Percentiles rank a stretch among this genome's conserved stretches.
Evolutionary conservation across 2,329 filamentous ascomycete genomes (phyloP).

Genomic region (Beauveria sp.): DNA sequence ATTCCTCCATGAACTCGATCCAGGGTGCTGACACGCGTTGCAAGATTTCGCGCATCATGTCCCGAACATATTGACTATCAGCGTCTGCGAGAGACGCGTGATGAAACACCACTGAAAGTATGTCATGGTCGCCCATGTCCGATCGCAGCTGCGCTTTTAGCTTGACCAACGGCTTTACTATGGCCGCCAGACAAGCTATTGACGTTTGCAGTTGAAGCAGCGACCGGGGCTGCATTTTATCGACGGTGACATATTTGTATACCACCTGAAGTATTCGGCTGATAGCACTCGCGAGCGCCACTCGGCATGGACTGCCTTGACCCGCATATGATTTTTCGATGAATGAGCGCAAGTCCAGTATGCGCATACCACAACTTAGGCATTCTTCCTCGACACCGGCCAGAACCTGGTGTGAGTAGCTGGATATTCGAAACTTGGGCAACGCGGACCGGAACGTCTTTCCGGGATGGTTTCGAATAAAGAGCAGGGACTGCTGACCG

Average conservation of each 20-base stretch:
- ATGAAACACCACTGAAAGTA: slow-evolving; percentile 54
- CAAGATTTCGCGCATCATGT: slow-evolving; percentile 61
- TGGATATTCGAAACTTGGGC: slow-evolving; percentile 43
- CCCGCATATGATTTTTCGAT: slow-evolving; percentile 38
- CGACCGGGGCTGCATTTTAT: slow-evolving; percentile 35
- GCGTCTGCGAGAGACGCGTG: slow-evolving; percentile 58
- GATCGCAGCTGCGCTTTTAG: slow-evolving; percentile 41
- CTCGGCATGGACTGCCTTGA: slow-evolving; percentile 36
- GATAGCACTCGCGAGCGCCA: slow-evolving; percentile 45
- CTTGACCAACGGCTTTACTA: slow-evolving; percentile 44
- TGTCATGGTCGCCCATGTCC: slow-evolving; percentile 47
- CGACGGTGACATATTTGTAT: slow-evolving; percentile 40
- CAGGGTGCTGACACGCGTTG: slow-evolving; percentile 56
- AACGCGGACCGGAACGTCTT: slow-evolving; percentile 44
- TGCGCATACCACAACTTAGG: slow-evolving; percentile 39
- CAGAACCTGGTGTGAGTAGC: slow-evolving; percentile 45
- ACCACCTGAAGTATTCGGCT: slow-evolving; percentile 41
- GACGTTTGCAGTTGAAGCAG: slow-evolving; percentile 46
- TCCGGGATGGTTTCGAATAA: slow-evolving; percentile 48
- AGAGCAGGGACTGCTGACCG: slow-evolving; percentile 66
- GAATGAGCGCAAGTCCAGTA: slow-evolving; percentile 38
- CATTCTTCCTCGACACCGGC: slow-evolving; percentile 39
- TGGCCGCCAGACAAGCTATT: slow-evolving; percentile 36
- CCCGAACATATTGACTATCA: slow-evolving; percentile 51
- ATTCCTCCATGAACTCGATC: slow-evolving; percentile 60